Evolutionary conservation across 2,329 filamentous ascomycete species (phyloP), one percentile per base, ranked within the genome.

Genomic region (Ascomycota sp.): DNA sequence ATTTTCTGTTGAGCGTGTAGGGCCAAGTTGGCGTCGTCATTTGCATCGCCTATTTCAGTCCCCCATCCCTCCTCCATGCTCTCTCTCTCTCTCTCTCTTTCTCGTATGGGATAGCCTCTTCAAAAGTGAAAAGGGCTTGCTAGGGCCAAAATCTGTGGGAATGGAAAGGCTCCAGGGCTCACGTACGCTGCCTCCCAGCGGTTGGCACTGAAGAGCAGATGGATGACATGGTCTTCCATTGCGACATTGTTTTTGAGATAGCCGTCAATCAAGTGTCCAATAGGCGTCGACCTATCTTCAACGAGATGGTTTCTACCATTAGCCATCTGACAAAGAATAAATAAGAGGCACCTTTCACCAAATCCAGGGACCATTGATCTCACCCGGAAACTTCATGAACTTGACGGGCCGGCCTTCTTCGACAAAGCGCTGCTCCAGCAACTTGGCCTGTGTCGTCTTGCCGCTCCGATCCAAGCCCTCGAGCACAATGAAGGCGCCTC

Each of bases 401-500:
- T 61, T 57, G 32, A 68, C 65, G 30, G 54, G 52, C 37, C 51
- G 49, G 6, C 65, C 65, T 35, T 55, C 53, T 43, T 62, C 58
- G 6, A 59, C 51, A 37, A 69, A 61, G 16, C 59, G 49, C 53
- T 66, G 53, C 53, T 66, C 62, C 33, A 93, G 59, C 31, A 72
- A 56, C 45, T 74, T 66, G 43, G 81, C 84, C 64, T 92, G 84
- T 27, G 83, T 92, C 16, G 82, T 86, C 64, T 93, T 93, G 36
- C 84, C 84, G 30, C 83, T 82, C 41, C 82, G 72, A 47, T 93
- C 84, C 39, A 93, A 63, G 2, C 84, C 84, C 58, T 93, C 84
- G 36, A 92, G 70, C 5, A 86, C 77, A 35, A 92, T 68, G 26
- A 93, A 67, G 9, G 74, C 71, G 32, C 83, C 83, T 32, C 76